phyloP scores from a whole-genome alignment of 2,329 filamentous ascomycete species.

The Myriosclerotinia scirpicola region DNA sequence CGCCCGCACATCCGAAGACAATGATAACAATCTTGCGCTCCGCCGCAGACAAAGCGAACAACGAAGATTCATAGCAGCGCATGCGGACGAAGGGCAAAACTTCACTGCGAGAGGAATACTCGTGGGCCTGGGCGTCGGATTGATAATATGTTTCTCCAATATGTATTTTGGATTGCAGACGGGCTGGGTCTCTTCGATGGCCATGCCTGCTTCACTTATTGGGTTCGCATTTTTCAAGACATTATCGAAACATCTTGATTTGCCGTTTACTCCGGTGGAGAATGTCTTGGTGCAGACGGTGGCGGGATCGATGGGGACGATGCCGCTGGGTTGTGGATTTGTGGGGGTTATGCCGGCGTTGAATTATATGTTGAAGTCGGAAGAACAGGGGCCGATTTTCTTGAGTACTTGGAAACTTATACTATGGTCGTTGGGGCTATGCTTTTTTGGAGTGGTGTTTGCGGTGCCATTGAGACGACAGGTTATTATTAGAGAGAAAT shows the following conservation, averaged over 20 bases:
- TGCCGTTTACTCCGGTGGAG: conserved; percentile 90
- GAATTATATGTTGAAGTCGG: conserved; percentile 75
- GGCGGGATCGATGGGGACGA: conserved; percentile 91
- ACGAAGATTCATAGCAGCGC: conserved; percentile 36
- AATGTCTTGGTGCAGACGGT: conserved; percentile 97
- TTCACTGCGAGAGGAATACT: conserved; percentile 82
- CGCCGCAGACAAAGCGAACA: conserved; percentile 36
- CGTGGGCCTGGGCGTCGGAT: conserved; percentile 79
- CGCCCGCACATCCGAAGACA: conserved; percentile 25
- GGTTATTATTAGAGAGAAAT: conserved; percentile 87
- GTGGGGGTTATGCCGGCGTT: conserved; percentile 92
- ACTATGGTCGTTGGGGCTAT: conserved; percentile 88
- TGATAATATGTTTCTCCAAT: conserved; percentile 93
- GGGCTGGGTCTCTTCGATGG: conserved; percentile 83
- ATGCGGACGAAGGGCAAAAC: conserved; percentile 52
- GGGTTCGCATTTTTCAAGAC: conserved; percentile 92
- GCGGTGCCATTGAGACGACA: conserved; percentile 87
- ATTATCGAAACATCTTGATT: conserved; percentile 67
- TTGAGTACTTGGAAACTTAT: conserved; percentile 76
- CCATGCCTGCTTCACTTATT: conserved; percentile 92
- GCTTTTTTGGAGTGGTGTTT: conserved; percentile 96
- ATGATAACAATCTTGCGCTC: conserved; percentile 23
- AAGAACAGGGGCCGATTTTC: conserved; percentile 75
- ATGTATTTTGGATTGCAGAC: conserved; percentile 98
- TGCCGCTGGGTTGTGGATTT: conserved; percentile 94